A percentile compares a stretch with the other conserved stretches of the same genome.
These are phyloP conservation scores for Exidia glandulosa DNA, from an alignment of 768 basidiomycete genomes.

Conservation along the genomic window DNA sequence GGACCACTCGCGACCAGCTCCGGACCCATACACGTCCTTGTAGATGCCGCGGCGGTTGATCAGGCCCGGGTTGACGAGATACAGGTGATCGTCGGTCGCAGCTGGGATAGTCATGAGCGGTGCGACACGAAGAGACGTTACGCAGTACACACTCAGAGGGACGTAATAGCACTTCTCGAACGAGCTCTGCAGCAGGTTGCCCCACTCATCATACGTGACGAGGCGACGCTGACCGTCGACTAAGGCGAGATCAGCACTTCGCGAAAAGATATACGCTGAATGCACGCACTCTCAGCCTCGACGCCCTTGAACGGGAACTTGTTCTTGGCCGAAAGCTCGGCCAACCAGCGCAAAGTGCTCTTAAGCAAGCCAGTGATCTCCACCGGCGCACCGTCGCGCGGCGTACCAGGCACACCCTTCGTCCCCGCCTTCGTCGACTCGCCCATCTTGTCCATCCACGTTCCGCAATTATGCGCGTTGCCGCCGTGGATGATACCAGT, in stretches of 20 bases:
- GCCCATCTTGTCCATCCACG: slow-evolving; percentile 99
- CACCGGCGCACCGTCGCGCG: slow-evolving; percentile 89
- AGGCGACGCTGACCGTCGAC: slow-evolving; percentile 57
- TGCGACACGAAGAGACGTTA: not conserved
- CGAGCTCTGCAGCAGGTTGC: slow-evolving; percentile 65
- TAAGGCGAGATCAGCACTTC: slow-evolving; percentile 19
- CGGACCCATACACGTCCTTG: slow-evolving; percentile 95
- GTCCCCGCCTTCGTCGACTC: slow-evolving; percentile 85
- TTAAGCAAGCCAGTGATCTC: slow-evolving; percentile 92
- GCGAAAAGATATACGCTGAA: not conserved
- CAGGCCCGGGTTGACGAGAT: slow-evolving; percentile 55
- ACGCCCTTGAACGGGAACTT: slow-evolving; percentile 90
- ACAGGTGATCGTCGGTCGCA: slow-evolving; percentile 54
- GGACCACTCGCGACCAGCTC: slow-evolving; percentile 80
- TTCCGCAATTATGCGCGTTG: slow-evolving; percentile 76
- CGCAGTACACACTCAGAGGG: slow-evolving; percentile 47
- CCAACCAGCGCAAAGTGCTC: slow-evolving; percentile 87
- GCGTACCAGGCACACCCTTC: slow-evolving; percentile 92
- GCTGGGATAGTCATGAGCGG: slow-evolving; percentile 31
- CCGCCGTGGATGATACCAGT: slow-evolving; percentile 88
- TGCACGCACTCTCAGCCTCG: slow-evolving; percentile 57
- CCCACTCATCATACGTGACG: slow-evolving; percentile 89
- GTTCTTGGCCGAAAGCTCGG: slow-evolving; percentile 47
- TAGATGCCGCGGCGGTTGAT: slow-evolving; percentile 91
- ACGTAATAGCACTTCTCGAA: slow-evolving; percentile 92